Evolutionary conservation across 352 stramenopile species (phyloP).

Genomic region (Globisporangium spiculum): DNA sequence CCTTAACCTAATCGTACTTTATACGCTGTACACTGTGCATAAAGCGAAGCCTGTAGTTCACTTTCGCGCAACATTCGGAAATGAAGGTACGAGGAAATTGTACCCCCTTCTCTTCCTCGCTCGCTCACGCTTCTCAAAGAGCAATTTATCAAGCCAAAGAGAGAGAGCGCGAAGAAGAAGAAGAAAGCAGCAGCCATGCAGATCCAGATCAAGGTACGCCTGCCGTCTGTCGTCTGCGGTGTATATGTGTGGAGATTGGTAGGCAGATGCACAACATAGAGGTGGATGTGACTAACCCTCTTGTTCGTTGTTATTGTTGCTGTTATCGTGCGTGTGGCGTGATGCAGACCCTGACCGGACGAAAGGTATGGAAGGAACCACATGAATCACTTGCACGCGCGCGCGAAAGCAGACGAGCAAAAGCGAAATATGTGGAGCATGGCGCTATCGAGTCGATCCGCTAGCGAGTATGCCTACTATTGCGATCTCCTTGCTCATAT

Average conservation of each 20-base stretch:
- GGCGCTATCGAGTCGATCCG: not conserved
- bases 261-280: not conserved
- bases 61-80: conserved; percentile 8
- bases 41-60: not conserved
- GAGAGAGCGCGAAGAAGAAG: not conserved
- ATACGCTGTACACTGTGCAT: not conserved
- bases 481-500: not conserved
- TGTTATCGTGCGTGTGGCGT: conserved; percentile 1
- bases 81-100: not conserved
- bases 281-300: not conserved
- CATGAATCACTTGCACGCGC: not conserved
- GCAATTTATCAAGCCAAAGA: conserved; percentile 16
- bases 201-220: conserved; percentile 81
- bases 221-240: not conserved
- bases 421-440: not conserved
- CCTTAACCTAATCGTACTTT: not conserved
- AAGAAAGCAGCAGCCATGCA: conserved; percentile 42
- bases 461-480: not conserved
- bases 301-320: not conserved
- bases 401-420: not conserved
- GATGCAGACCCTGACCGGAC: conserved; percentile 76
- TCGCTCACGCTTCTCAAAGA: not conserved
- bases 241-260: not conserved
- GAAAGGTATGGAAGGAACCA: conserved; percentile 41
- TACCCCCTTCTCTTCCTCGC: not conserved